phyloP scores from a whole-genome alignment of 225 moss, liverwort and hornwort species.

The Marchantia polymorpha region DNA sequence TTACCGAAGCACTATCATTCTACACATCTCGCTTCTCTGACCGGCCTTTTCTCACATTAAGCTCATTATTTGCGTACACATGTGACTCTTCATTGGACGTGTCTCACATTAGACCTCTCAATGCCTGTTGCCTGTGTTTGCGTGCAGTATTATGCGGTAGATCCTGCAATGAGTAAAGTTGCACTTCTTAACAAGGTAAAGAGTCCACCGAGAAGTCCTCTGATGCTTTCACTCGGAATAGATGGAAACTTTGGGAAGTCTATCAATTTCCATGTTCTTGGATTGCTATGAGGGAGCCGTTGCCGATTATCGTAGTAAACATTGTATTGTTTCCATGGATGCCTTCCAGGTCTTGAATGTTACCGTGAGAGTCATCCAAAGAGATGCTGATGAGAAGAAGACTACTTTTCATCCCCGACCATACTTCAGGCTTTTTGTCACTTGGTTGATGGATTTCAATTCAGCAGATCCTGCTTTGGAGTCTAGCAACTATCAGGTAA shows the following conservation, averaged over 20 bases:
- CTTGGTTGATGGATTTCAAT: constrained; percentile 96
- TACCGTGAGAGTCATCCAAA: constrained; percentile 83
- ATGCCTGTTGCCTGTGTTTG: not conserved
- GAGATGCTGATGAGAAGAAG: constrained; percentile 83
- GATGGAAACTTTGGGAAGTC: not conserved
- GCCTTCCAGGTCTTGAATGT: constrained; percentile 69
- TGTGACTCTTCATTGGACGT: not conserved
- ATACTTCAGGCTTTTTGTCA: constrained; percentile 92
- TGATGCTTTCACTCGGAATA: not conserved
- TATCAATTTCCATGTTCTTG: not conserved
- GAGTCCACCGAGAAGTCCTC: no score
- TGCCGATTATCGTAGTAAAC: not conserved
- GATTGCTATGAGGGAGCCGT: not conserved
- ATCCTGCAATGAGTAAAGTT: constrained; percentile 74
- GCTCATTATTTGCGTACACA: no score
- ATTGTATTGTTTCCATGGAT: not conserved
- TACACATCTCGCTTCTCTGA: no score
- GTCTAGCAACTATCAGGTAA: constrained; percentile 88
- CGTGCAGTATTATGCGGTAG: constrained; percentile 63
- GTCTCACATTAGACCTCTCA: no score
- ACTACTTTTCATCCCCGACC: constrained; percentile 81
- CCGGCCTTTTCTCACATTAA: no score
- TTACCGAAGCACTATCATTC: no score
- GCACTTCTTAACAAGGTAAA: constrained; percentile 79
- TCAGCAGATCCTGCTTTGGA: constrained; percentile 75